Percentiles rank a stretch among this genome's conserved stretches.
phyloP scores from a whole-genome alignment of 495 filamentous ascomycete species.

The Tetracladium marchalianum region DNA sequence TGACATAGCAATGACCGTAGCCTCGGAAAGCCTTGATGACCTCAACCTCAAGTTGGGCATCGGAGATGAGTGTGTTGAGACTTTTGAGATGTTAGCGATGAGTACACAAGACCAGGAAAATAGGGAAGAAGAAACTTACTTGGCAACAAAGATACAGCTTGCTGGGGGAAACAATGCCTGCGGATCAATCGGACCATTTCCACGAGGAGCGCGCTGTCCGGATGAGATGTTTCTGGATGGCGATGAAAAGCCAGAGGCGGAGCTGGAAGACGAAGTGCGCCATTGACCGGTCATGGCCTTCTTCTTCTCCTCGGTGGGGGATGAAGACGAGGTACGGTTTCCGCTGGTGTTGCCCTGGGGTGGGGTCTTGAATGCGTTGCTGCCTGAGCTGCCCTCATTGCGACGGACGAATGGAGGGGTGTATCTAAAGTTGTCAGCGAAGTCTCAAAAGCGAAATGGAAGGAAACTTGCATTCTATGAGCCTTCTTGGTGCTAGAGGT shows the following conservation, averaged over 20 bases:
- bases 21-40: conserved; percentile 39
- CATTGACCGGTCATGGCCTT: conserved; percentile 11
- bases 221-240: not conserved
- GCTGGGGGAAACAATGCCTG: conserved; percentile 43
- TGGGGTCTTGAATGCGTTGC: no score
- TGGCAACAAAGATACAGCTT: conserved; percentile 55
- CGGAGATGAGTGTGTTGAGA: conserved; percentile 29
- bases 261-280: conserved; percentile 14
- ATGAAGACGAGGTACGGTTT: not conserved
- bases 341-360: no score
- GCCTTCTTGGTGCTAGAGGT: not conserved
- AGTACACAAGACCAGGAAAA: no score
- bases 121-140: conserved; percentile 33
- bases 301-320: conserved; percentile 1
- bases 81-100: conserved; percentile 24
- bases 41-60: conserved; percentile 39
- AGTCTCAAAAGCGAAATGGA: not conserved
- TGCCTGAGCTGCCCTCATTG: not conserved
- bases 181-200: conserved; percentile 33
- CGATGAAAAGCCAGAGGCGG: conserved; percentile 1
- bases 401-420: conserved; percentile 12
- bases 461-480: not conserved
- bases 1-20: conserved; percentile 49
- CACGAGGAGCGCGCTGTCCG: not conserved
- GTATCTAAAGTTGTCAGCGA: conserved; percentile 1